These are phyloP conservation scores for Tephrocybe sp. DNA, from an alignment of 768 basidiomycete genomes.

Conservation along the genomic window DNA sequence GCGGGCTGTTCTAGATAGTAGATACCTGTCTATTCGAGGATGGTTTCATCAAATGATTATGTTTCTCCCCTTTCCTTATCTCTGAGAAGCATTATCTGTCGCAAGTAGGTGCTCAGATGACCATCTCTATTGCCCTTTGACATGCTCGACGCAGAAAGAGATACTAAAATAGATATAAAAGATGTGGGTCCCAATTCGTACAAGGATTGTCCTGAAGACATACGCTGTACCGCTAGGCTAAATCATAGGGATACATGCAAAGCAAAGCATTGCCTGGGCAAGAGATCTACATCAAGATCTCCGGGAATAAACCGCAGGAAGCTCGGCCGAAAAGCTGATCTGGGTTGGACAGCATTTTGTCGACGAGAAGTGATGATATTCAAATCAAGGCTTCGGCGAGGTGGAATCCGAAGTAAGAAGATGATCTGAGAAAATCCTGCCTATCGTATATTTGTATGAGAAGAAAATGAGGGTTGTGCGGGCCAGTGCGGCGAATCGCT, in stretches of 20 bases:
- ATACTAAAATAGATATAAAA: background rate
- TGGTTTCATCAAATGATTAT: conserved; percentile 6
- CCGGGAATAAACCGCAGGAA: background rate
- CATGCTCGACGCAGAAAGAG: background rate
- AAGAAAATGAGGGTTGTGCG: background rate
- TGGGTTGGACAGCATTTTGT: background rate
- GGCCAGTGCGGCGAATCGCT: background rate
- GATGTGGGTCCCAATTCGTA: too few species aligned
- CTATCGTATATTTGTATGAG: background rate
- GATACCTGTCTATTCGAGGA: background rate
- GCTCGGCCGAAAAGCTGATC: conserved; percentile 3
- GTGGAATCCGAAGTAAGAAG: too few species aligned
- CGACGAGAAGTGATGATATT: background rate
- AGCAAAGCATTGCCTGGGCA: too few species aligned
- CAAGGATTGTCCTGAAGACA: too few species aligned
- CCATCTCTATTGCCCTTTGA: background rate
- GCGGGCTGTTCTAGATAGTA: background rate
- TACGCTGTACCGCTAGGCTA: too few species aligned
- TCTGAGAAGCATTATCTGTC: conserved; percentile 1
- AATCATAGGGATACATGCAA: too few species aligned
- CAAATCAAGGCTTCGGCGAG: background rate
- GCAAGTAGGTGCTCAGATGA: conserved; percentile 1
- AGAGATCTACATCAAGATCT: too few species aligned
- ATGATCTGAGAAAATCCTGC: background rate
- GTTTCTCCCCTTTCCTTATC: conserved; percentile 9